phyloP scores from a whole-genome alignment of 2,329 filamentous ascomycete species.

The Chrysoporthe puriensis region DNA sequence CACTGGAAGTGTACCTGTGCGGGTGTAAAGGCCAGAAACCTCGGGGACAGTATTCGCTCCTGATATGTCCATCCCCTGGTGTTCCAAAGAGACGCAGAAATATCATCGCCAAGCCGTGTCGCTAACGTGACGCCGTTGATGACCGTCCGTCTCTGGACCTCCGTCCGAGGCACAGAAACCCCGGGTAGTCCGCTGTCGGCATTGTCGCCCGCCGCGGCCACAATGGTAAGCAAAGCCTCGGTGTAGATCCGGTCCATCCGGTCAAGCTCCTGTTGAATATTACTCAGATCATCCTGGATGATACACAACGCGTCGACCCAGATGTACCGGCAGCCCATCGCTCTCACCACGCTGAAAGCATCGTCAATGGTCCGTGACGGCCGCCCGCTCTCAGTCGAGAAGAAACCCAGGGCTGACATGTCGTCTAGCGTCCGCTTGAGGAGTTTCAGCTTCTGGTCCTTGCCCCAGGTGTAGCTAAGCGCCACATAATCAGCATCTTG shows the following conservation, averaged over 20 bases:
- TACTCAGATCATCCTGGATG: constrained; percentile 18
- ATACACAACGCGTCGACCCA: constrained; percentile 26
- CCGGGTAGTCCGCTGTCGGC: constrained; percentile 23
- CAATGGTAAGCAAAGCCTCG: constrained; percentile 23
- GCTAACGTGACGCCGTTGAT: constrained; percentile 9
- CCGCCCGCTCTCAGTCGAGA: constrained; percentile 3
- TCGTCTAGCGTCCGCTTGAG: neutral
- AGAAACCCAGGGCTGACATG: constrained; percentile 18
- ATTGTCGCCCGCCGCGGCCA: constrained; percentile 16
- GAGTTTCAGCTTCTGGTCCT: constrained; percentile 23
- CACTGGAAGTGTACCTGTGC: constrained; percentile 19
- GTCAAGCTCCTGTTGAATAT: constrained; percentile 10
- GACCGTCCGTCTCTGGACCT: constrained; percentile 14
- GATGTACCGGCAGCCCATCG: constrained; percentile 16
- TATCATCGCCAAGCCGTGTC: constrained; percentile 16
- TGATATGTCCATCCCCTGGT: constrained; percentile 25
- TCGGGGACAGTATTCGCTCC: constrained; percentile 14
- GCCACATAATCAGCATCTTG: constrained; percentile 33
- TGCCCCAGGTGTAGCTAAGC: constrained; percentile 36
- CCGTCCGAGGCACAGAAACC: constrained; percentile 10
- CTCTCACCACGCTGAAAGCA: constrained; percentile 13
- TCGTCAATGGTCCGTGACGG: constrained; percentile 23
- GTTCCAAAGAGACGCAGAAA: constrained; percentile 17
- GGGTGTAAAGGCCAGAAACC: constrained; percentile 15
- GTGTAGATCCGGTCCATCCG: constrained; percentile 22